Evolutionary conservation across 2,329 filamentous ascomycete species (phyloP), one percentile per base, ranked within the genome.

Genomic region (Claviceps humidiphila): DNA sequence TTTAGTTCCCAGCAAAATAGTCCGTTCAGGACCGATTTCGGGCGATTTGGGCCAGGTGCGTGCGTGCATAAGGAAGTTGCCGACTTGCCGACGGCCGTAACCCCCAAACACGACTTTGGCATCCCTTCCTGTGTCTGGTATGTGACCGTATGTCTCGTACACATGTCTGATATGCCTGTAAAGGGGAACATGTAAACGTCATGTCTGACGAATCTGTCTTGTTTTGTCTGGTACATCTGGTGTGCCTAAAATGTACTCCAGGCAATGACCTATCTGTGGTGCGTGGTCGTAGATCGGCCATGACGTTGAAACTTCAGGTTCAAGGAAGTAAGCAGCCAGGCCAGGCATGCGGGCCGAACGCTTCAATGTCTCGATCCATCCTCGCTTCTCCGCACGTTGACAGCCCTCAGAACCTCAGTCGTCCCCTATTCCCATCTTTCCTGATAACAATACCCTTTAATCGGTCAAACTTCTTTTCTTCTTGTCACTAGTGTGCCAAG

Each of bases 401-500:
- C 42, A 24, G n/a, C 13, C 20, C 16, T 45, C 9, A 7, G 16
- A 26, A 14, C 4, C 24, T 9, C 22, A 26, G 5, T 5, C 24
- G 30, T 45, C 16, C 8, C 26, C 34, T 30, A 37, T 47, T 17
- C 20, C n/a, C 5, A 17, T 37, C 26, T 48, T 16, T 13, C 46
- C 30, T 3, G 42, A 26, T 22, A 26, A 45, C 16, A 26, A 40
- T 26, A 40, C 37, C 34, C 17, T 48, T 34, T 26, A 38, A 40
- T 40, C n/a, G 46, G 40, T 42, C n/a, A 22, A 9, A 9, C 11
- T 44, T 24, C 16, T 26, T 44, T 44, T 13, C 22, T 44, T 20
- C 38, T 42, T 26, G 14, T 47, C 17, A 39, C 38, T 47, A 47
- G 44, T 51, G 44, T 45, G 43, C 44, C 45, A 49, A 52, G 16